Conservation (phyloP, 2,329 filamentous ascomycete species). For the Cladosporium sp. region DNA sequence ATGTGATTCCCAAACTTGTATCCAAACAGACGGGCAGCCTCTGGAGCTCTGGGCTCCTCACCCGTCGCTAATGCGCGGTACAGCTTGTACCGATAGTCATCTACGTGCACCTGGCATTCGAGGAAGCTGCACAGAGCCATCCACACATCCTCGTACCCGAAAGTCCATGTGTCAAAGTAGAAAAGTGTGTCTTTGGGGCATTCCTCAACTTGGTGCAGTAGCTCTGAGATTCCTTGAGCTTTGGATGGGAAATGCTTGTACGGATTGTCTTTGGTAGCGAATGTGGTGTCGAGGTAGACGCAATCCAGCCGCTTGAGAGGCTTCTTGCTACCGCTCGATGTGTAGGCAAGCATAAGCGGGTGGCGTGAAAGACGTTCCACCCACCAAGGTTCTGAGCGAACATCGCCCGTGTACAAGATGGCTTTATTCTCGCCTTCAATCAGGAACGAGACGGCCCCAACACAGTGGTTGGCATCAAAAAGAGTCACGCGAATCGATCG, state of each 20-base stretch:
- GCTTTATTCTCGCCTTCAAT: slow-evolving; percentile 68
- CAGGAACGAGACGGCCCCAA: slow-evolving; percentile 86
- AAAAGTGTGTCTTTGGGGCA: slow-evolving; percentile 74
- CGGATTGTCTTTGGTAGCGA: slow-evolving; percentile 48
- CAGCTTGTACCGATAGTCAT: slow-evolving; percentile 69
- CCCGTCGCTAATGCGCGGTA: slow-evolving; percentile 55
- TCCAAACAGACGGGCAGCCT: slow-evolving; percentile 57
- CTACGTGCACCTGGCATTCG: slow-evolving; percentile 69
- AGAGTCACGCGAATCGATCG: slow-evolving; percentile 72
- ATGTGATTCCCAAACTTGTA: slow-evolving; percentile 67
- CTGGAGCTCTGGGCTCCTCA: slow-evolving; percentile 38
- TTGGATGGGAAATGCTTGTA: slow-evolving; percentile 56
- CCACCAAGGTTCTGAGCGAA: slow-evolving; percentile 82
- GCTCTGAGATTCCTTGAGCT: slow-evolving; percentile 67
- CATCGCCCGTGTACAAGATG: slow-evolving; percentile 82
- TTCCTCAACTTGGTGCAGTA: slow-evolving; percentile 59
- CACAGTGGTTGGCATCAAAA: slow-evolving; percentile 87
- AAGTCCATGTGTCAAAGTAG: slow-evolving; percentile 84
- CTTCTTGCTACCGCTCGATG: slow-evolving; percentile 2
- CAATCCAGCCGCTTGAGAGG: slow-evolving; percentile 65
- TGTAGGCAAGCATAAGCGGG: slow-evolving; percentile 68
- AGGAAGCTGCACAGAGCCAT: slow-evolving; percentile 67
- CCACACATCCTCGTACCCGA: slow-evolving; percentile 92
- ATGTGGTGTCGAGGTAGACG: slow-evolving; percentile 86
- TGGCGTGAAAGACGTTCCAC: slow-evolving; percentile 66